These are phyloP conservation scores for Xylariales sp. DNA, from an alignment of 2,329 filamentous ascomycete genomes.

Conservation along the genomic window DNA sequence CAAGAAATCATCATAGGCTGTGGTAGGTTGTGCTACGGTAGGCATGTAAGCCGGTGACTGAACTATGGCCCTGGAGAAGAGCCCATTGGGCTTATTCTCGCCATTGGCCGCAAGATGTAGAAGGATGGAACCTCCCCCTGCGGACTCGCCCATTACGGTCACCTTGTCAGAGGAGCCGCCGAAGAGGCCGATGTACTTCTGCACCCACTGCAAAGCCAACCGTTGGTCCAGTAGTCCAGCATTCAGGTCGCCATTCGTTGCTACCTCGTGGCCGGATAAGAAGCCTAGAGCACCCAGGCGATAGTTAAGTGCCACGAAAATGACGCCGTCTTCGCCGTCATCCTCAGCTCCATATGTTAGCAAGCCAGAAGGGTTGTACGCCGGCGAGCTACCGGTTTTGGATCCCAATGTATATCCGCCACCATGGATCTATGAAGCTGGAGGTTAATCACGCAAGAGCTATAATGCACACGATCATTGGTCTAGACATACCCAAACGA, in stretches of 20 bases:
- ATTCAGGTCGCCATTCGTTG: background rate
- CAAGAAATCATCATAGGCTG: background rate
- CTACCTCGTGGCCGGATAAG: background rate
- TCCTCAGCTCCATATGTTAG: background rate
- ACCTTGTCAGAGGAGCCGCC: background rate
- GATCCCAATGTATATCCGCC: background rate
- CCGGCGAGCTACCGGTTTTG: background rate
- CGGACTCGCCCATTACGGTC: slow-evolving; percentile 2
- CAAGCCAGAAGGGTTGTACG: background rate
- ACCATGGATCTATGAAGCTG: background rate
- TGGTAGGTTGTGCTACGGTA: background rate
- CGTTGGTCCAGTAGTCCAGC: background rate
- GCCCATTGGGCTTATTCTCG: background rate
- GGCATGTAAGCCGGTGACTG: background rate
- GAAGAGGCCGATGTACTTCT: slow-evolving; percentile 2
- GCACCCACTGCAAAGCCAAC: slow-evolving; percentile 1
- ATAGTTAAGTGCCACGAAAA: slow-evolving; percentile 2
- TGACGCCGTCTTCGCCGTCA: background rate
- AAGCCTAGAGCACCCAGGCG: slow-evolving; percentile 1
- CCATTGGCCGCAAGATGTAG: background rate
- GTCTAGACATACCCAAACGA: too few relatives aligned
- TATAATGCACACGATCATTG: too few relatives aligned
- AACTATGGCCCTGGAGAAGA: slow-evolving; percentile 1
- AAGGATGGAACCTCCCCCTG: background rate
- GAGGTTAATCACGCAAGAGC: background rate